phyloP scores from a whole-genome alignment of 257 asterid genomes.

The Fraxinus excelsior region DNA sequence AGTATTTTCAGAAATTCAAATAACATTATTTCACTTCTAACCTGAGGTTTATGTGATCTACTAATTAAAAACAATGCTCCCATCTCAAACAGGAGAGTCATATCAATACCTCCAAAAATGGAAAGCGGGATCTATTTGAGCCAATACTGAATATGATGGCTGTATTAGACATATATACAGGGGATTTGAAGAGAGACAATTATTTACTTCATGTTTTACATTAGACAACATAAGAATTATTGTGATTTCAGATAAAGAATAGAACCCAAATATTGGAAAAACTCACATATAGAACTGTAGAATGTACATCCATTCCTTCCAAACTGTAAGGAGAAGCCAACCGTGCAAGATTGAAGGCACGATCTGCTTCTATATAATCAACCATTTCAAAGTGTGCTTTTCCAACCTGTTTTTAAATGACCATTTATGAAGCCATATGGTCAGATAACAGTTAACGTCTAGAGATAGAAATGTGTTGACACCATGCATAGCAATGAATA shows the following conservation, averaged over 20 bases:
- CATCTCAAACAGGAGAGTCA: background rate
- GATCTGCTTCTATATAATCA: conserved; percentile 94
- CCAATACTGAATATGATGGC: background rate
- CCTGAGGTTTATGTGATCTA: background rate
- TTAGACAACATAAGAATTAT: conserved; percentile 18
- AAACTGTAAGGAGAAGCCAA: conserved; percentile 76
- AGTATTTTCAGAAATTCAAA: background rate
- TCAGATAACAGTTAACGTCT: conserved; percentile 23
- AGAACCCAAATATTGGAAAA: conserved; percentile 21
- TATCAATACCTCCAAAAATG: background rate
- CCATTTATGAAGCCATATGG: conserved; percentile 28
- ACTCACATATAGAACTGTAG: conserved; percentile 93
- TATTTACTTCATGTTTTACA: conserved; percentile 5
- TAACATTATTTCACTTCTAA: background rate
- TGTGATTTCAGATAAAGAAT: conserved; percentile 17
- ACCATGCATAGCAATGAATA: conserved; percentile 9
- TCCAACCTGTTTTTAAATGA: conserved; percentile 68
- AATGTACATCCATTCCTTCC: conserved; percentile 95
- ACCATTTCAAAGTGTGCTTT: conserved; percentile 89
- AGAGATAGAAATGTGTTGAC: conserved; percentile 1
- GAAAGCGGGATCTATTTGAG: conserved; percentile 7
- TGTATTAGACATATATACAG: background rate
- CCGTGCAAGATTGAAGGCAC: conserved; percentile 89
- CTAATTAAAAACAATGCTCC: background rate
- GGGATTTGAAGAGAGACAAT: background rate